Evolutionary conservation across 179 eudicot genomes (phyloP).

Genomic region (Vitellaria paradoxa): DNA sequence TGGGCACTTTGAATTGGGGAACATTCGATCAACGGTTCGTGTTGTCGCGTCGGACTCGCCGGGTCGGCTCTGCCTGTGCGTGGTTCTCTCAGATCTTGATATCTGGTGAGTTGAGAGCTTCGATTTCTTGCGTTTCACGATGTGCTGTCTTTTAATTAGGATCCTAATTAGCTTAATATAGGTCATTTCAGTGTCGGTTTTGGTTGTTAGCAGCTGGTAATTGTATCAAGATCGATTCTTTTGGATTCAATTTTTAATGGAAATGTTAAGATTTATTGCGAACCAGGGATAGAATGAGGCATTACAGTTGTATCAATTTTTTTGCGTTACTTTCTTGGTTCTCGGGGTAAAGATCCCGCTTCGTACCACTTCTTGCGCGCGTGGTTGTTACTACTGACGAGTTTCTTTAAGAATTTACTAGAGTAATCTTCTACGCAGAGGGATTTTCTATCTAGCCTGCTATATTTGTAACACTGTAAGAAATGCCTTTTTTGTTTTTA

Average conservation of each 20-base stretch:
- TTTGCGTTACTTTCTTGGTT: no score
- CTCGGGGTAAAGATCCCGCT: no score
- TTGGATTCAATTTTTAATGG: background rate
- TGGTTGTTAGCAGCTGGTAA: no score
- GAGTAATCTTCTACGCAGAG: no score
- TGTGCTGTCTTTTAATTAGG: background rate
- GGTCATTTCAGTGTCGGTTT: no score
- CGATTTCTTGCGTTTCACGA: background rate
- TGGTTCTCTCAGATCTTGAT: slow-evolving; percentile 5
- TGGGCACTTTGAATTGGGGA: background rate
- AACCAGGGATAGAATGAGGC: background rate
- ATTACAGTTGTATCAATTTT: background rate
- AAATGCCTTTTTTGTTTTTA: no score
- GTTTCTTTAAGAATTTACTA: no score
- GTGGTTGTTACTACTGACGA: background rate
- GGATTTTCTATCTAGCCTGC: no score
- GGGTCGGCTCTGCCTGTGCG: no score
- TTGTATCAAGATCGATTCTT: background rate
- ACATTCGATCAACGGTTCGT: background rate
- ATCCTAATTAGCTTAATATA: background rate
- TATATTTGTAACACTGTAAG: no score
- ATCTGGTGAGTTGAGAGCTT: slow-evolving; percentile 4
- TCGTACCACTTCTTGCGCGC: no score
- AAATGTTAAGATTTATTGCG: background rate
- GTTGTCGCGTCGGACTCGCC: background rate